Base-by-base conservation (phyloP, 164 flowering plant species). In the Pachysandra terminalis region DNA sequence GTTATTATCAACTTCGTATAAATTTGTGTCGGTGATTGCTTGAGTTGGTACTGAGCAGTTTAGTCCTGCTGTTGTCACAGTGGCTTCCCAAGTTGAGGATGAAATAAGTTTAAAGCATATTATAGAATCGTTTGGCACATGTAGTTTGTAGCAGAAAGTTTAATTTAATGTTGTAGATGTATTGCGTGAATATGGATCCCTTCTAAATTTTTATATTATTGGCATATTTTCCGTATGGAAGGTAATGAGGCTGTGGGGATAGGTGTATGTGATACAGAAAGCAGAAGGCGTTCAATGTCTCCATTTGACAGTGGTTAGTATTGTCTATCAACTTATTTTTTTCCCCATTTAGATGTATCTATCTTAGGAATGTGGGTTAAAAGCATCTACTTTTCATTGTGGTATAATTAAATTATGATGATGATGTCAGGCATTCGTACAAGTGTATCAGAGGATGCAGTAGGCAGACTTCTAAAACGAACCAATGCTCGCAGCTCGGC, bases 381-480 rank as follows among this genome's bases (percentile, higher is more conserved):
- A 32, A 32, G 7, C 37, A 32, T 32, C 7, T 32, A 32, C 37
- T 32, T 32, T 32, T 32, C 37, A 32, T 32, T 32, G 37, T 7
- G 3, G 37, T 24, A 22, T 48, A 56, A 60, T 23, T 37, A 28
- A 22, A 61, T 55, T 68, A 35, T 15, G 1, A 24, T 49, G 21
- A 64, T 59, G 62, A 17, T 71, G 60, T 69, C 81, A 83, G 90
- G 78, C 61, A 72, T 74, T 37, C 84, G 78, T 51, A 68, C 77
- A 19, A 70, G 73, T 21, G 66, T 70, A 66, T 84, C 95, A 19
- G 69, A 57, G 56, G 80, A 74, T 45, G 81, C 74, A 19, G 89
- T 79, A 1, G 81, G 74, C 28, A 77, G 74, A 45, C 74, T 77
- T 56, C 66, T 77, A 19, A 73, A 67, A 59, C 72, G 80, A 55